Conservation (phyloP, 2,329 filamentous ascomycete genomes). For the Diaporthe vaccinii region DNA sequence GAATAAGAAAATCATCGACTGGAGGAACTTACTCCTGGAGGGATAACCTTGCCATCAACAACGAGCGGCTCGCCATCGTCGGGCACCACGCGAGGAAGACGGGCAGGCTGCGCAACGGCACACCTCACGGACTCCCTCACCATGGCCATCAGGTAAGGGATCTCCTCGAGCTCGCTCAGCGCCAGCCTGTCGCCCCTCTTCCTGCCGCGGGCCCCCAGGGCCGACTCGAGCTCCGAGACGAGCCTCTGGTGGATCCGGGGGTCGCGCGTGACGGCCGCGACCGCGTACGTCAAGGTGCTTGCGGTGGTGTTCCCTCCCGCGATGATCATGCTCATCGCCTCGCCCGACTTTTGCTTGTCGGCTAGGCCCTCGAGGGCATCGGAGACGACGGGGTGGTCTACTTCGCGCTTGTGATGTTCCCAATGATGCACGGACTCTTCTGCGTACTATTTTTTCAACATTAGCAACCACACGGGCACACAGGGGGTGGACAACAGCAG, state of each 20-base stretch:
- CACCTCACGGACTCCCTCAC: conserved; percentile 7
- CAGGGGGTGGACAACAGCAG: too few species aligned
- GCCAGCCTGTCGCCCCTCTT: not conserved
- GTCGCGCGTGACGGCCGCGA: not conserved
- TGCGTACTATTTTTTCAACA: not conserved
- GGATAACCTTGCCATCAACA: not conserved
- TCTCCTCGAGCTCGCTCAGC: not conserved
- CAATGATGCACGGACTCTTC: not conserved
- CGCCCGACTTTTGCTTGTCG: not conserved
- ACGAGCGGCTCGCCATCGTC: not conserved
- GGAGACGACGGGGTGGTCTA: not conserved
- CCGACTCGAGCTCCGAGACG: not conserved
- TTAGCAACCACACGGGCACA: not conserved
- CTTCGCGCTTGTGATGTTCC: not conserved
- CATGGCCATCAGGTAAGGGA: conserved; percentile 3
- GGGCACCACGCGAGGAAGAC: not conserved
- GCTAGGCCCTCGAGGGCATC: not conserved
- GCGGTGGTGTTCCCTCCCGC: not conserved
- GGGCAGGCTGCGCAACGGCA: not conserved
- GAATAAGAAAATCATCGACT: too few species aligned
- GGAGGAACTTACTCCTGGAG: not conserved
- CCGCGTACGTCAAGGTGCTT: not conserved
- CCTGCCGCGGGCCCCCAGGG: not conserved
- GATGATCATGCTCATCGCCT: not conserved
- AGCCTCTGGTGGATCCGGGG: not conserved